phyloP scores from a whole-genome alignment of 768 basidiomycete species.

The Neoboletus subvelutipes region DNA sequence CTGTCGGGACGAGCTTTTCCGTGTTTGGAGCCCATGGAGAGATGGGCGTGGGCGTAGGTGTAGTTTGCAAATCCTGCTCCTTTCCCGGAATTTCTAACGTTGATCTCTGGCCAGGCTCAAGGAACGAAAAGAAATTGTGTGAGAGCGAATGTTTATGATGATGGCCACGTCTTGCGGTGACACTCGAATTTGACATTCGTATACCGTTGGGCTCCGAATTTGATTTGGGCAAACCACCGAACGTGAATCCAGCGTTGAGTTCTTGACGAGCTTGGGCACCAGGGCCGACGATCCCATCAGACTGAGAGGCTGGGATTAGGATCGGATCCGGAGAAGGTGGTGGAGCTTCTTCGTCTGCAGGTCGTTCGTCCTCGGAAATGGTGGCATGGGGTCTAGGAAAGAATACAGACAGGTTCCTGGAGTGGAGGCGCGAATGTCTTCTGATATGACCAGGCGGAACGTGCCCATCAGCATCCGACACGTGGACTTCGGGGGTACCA shows the following conservation, averaged over 20 bases:
- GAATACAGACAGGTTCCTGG: constrained; percentile 88
- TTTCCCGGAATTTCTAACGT: constrained; percentile 12
- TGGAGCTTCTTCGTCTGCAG: constrained; percentile 46
- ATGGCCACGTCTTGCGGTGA: constrained; percentile 56
- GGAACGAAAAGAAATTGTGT: constrained; percentile 94
- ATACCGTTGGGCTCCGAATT: constrained; percentile 21
- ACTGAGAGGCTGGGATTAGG: constrained; percentile 42
- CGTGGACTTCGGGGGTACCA: constrained; percentile 20
- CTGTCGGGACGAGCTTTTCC: constrained; percentile 1
- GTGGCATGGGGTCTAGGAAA: constrained; percentile 72
- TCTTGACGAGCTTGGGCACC: constrained; percentile 36
- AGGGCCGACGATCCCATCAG: constrained; percentile 24
- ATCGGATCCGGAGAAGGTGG: constrained; percentile 44
- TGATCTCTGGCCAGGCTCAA: constrained; percentile 61
- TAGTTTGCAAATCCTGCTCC: constrained; percentile 47
- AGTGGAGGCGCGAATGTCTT: constrained; percentile 75
- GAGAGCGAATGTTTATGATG: constrained; percentile 94
- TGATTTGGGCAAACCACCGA: constrained; percentile 50
- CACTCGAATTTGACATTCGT: constrained; percentile 16
- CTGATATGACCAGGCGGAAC: constrained; percentile 32
- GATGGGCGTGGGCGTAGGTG: constrained; percentile 58
- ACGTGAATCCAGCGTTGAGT: constrained; percentile 59
- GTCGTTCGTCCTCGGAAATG: constrained; percentile 66
- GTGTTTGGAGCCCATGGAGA: constrained; percentile 65
- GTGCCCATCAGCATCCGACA: constrained; percentile 12